A percentile compares a stretch with the other conserved stretches of the same genome.
phyloP scores from a whole-genome alignment of 2,329 filamentous ascomycete species.

The Mycosphaerella sp. region DNA sequence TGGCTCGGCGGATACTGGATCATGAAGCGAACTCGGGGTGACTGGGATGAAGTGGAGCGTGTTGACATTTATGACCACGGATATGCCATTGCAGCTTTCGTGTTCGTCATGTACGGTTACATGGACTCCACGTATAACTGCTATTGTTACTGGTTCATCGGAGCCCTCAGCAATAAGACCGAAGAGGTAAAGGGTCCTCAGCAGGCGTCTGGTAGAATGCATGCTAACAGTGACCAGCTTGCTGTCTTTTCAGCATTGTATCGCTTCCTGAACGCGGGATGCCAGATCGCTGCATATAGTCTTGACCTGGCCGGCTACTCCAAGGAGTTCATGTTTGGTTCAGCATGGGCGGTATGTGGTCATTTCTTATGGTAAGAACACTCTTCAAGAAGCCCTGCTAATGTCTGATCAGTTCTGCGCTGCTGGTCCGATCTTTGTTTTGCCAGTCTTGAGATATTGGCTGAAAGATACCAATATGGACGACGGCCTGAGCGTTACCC shows the following conservation, averaged over 20 bases:
- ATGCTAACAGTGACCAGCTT: not conserved
- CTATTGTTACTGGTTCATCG: conserved; percentile 9
- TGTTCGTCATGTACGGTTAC: conserved; percentile 6
- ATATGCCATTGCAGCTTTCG: conserved; percentile 3
- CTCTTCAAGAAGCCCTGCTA: not conserved
- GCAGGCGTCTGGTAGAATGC: not conserved
- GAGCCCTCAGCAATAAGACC: conserved; percentile 6
- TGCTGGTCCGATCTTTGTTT: conserved; percentile 2
- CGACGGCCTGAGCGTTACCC: not conserved
- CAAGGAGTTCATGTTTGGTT: conserved; percentile 8
- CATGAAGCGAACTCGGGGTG: conserved; percentile 3
- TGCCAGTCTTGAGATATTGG: conserved; percentile 6
- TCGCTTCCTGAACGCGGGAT: conserved; percentile 4
- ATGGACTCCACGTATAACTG: conserved; percentile 8
- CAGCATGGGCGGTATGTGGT: conserved; percentile 1
- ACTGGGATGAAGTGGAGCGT: not conserved
- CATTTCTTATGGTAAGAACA: not conserved
- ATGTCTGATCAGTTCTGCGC: conserved; percentile 2
- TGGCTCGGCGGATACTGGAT: conserved; percentile 7
- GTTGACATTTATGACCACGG: conserved; percentile 5
- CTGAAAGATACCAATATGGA: conserved; percentile 10
- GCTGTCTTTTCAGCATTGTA: conserved; percentile 3
- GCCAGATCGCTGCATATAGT: conserved; percentile 3
- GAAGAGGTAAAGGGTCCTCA: not conserved
- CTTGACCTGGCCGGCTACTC: conserved; percentile 6